These are phyloP conservation scores for Botrytis tulipae DNA, from an alignment of 2,329 filamentous ascomycete species.

Conservation along the genomic window DNA sequence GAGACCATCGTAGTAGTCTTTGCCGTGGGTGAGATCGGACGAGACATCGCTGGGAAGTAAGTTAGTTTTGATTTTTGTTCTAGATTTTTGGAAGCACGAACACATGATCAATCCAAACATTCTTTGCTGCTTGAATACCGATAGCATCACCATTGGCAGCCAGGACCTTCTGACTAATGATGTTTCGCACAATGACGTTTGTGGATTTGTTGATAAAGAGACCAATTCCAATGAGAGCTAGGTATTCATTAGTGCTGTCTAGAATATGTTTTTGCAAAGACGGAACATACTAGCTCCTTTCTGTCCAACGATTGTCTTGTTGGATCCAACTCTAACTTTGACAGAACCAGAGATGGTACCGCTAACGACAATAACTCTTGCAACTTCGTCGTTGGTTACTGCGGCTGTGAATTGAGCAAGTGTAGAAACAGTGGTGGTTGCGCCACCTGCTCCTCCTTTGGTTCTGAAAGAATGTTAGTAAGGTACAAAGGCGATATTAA, in stretches of 20 bases:
- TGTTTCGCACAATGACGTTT: constrained; percentile 58
- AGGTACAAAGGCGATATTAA: too few species aligned
- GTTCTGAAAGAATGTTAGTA: constrained; percentile 37
- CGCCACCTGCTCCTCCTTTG: constrained; percentile 47
- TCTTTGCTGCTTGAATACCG: constrained; percentile 47
- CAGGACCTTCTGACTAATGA: constrained; percentile 51
- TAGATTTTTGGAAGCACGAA: neutral
- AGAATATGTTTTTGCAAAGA: neutral
- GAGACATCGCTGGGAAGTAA: constrained; percentile 33
- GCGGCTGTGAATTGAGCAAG: constrained; percentile 36
- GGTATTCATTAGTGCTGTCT: neutral
- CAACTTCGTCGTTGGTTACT: constrained; percentile 42
- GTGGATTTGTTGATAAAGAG: constrained; percentile 47
- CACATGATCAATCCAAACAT: constrained; percentile 42
- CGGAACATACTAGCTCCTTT: constrained; percentile 39
- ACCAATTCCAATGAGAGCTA: constrained; percentile 46
- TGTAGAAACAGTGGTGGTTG: constrained; percentile 46
- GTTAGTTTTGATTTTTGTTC: neutral
- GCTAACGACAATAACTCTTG: constrained; percentile 45
- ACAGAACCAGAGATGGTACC: constrained; percentile 37
- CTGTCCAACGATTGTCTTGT: constrained; percentile 46
- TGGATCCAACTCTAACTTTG: constrained; percentile 31
- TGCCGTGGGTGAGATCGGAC: constrained; percentile 40
- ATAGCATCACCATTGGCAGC: constrained; percentile 49
- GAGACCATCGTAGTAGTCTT: constrained; percentile 46